Percentiles rank a stretch among this genome's conserved stretches.
Evolutionary conservation across 257 asterid species (phyloP).

Genomic region (Avicennia marina): DNA sequence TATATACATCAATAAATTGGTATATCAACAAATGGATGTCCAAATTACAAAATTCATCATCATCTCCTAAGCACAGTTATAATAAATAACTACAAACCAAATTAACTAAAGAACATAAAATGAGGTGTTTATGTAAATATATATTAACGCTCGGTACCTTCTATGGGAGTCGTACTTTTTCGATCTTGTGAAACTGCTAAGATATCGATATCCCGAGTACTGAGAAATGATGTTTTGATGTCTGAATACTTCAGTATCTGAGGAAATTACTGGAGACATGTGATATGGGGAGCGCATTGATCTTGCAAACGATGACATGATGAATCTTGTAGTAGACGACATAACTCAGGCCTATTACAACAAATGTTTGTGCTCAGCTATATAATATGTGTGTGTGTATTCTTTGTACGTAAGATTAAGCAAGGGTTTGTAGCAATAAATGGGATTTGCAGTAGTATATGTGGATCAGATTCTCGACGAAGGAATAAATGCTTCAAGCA

Average conservation of each 20-base stretch:
- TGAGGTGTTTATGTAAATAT: no score
- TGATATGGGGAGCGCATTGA: slow-evolving; percentile 12
- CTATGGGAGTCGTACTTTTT: neutral
- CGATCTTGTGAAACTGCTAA: slow-evolving; percentile 16
- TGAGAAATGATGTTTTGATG: slow-evolving; percentile 7
- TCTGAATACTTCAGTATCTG: neutral
- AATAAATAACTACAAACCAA: no score
- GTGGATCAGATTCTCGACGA: slow-evolving; percentile 2
- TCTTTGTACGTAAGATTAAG: neutral
- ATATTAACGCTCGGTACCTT: no score
- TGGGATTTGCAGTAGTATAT: neutral
- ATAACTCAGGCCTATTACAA: neutral
- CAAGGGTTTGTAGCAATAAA: slow-evolving; percentile 3
- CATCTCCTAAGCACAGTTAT: no score
- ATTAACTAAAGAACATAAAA: neutral
- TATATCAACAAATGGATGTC: no score
- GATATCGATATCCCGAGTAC: slow-evolving; percentile 19
- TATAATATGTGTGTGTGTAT: no score
- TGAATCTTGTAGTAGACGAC: slow-evolving; percentile 22
- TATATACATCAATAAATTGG: neutral
- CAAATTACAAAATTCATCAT: no score
- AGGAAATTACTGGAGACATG: neutral
- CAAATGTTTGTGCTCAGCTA: neutral
- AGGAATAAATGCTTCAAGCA: slow-evolving; percentile 11
- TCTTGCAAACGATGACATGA: slow-evolving; percentile 23